Conservation (phyloP, 2,329 filamentous ascomycete species). For the Aspergillus calidoustus region DNA sequence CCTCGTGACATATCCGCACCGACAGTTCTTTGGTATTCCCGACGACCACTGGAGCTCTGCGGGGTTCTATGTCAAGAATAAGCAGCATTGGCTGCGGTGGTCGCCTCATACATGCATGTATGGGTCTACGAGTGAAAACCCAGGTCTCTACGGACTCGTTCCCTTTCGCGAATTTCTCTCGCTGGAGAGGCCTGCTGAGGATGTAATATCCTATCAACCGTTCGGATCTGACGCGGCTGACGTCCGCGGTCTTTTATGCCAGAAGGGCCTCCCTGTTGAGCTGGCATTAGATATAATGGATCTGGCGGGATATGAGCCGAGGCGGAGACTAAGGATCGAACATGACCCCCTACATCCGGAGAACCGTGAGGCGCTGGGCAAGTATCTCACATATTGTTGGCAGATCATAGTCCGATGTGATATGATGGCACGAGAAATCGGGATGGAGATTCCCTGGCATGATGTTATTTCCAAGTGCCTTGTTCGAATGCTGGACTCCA, state of each 20-base stretch:
- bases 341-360: conserved; percentile 9
- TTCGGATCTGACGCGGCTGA: background rate
- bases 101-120: background rate
- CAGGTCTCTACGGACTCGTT: background rate
- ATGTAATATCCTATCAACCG: background rate
- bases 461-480: background rate
- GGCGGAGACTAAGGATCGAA: background rate
- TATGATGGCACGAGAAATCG: conserved; percentile 2
- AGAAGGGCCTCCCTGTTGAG: background rate
- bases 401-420: conserved; percentile 4
- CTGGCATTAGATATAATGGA: background rate
- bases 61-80: background rate
- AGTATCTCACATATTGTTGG: conserved; percentile 10
- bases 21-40: conserved; percentile 6
- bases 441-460: background rate
- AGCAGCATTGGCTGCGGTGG: background rate
- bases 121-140: background rate
- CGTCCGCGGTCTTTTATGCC: background rate
- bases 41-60: background rate
- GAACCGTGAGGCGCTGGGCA: background rate
- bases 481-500: background rate
- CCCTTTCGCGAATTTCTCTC: background rate
- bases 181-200: background rate
- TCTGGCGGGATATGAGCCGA: background rate
- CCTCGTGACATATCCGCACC: conserved; percentile 5